Conservation (phyloP, 768 basidiomycete genomes). For the Omphalotus guepiniiformis region DNA sequence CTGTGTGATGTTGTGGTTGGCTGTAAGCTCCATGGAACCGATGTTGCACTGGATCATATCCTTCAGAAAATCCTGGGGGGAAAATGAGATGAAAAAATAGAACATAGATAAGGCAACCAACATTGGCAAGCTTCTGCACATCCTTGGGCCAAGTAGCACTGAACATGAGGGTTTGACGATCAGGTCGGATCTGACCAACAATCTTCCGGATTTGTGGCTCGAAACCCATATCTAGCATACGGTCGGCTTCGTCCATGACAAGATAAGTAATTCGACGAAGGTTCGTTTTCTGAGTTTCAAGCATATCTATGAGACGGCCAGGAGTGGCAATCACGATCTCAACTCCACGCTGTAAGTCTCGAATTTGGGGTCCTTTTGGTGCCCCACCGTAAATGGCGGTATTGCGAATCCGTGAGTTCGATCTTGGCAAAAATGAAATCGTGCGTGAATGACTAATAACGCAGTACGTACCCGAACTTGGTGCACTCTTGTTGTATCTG, state of each 20-base stretch:
- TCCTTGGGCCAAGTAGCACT: conserved; percentile 99
- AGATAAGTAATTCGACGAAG: conserved; percentile 90
- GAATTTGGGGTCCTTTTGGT: conserved; percentile 97
- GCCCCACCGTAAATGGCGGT: conserved; percentile 99
- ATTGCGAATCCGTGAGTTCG: conserved; percentile 94
- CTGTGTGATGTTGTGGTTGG: conserved; percentile 97
- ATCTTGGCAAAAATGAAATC: conserved; percentile 31
- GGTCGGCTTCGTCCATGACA: conserved; percentile 99
- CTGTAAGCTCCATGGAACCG: conserved; percentile 96
- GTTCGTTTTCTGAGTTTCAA: conserved; percentile 95
- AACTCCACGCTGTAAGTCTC: conserved; percentile 94
- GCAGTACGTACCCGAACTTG: conserved; percentile 80
- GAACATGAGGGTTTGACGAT: conserved; percentile 99
- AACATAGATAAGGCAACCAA: conserved; percentile 27
- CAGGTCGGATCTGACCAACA: conserved; percentile 94
- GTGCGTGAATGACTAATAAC: conserved; percentile 1
- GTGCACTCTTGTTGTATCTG: conserved; percentile 99
- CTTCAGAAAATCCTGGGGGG: conserved; percentile 81
- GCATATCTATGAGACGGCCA: conserved; percentile 98
- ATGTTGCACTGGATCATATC: conserved; percentile 99
- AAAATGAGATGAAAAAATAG: background rate
- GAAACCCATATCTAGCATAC: conserved; percentile 99
- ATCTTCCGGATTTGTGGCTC: conserved; percentile 99
- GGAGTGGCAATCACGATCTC: conserved; percentile 99
- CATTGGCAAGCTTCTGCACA: conserved; percentile 96